Base-by-base conservation (phyloP, 345 rosid genomes). In the Noccaea bulbosa region DNA sequence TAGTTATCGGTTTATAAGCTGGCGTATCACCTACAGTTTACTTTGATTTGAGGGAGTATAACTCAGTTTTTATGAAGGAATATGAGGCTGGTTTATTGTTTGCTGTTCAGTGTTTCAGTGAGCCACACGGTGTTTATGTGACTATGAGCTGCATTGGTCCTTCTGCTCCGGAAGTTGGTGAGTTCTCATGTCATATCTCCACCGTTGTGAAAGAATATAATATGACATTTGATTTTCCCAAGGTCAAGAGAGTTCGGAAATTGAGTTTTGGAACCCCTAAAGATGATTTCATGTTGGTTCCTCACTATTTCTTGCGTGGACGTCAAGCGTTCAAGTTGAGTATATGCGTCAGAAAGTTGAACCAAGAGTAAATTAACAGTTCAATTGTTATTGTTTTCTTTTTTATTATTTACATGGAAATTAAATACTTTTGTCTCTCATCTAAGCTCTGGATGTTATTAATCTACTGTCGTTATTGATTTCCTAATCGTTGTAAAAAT, bases 41-140 rank as follows among this genome's bases (percentile, higher is more conserved):
- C 55, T 5, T 22, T 50, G 35, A n/a, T 0, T 1, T 44, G 22
- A 33, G 33, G 8, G 11, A 47, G 52, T 5, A 5, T 62, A 44
- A 27, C 6, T 64, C 46, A 48, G n/a, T 48, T 38, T 11, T 51
- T 24, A n/a, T 17, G 20, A 17, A 17, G 20, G 20, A 17, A 17
- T 17, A 17, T 17, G 20, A 17, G 20, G 20, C 20, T 17, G 20
- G 20, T 17, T 16, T 71, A 53, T 5, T 84, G 35, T 74, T 77
- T 40, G 12, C 63, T 51, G 47, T 77, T 33, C 81, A 65, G 58
- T 73, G 30, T 59, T 47, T 69, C 48, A 3, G 20, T 40, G 2
- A 71, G 63, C 1, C 62, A 22, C n/a, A 27, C 10, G 84, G 82
- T 32, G 53, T 71, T 54, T 24, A 15, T 6, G 17, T 82, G 14